These are phyloP conservation scores for Puya raimondii DNA, from an alignment of 176 grass and related monocot species.

Conservation along the genomic window DNA sequence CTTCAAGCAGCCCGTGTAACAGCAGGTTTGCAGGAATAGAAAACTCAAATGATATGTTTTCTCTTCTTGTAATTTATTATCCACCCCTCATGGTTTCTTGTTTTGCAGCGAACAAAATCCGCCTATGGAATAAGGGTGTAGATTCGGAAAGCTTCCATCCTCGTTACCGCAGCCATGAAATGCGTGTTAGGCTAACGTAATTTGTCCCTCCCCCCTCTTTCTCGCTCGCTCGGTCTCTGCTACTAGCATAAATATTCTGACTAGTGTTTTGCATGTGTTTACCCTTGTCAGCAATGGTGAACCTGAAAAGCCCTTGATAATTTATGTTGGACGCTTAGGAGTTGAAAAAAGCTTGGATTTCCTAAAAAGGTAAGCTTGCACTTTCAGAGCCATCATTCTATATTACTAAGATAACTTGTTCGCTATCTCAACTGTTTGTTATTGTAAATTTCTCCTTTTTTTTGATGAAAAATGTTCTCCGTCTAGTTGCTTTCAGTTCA, in stretches of 20 bases:
- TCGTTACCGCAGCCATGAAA: conserved; percentile 57
- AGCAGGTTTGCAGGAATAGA: conserved; percentile 41
- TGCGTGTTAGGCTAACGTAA: conserved; percentile 77
- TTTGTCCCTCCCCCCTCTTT: not conserved
- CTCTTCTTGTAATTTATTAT: conserved; percentile 9
- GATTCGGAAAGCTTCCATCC: conserved; percentile 96
- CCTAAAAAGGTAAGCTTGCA: conserved; percentile 55
- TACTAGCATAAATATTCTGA: conserved; percentile 1
- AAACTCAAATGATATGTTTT: not conserved
- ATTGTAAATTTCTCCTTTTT: not conserved
- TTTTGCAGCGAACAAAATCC: conserved; percentile 81
- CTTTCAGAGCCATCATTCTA: not conserved
- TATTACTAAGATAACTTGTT: not conserved
- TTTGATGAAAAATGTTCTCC: not conserved
- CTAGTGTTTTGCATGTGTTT: conserved; percentile 10
- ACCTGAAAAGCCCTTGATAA: conserved; percentile 79
- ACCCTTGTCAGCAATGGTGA: conserved; percentile 47
- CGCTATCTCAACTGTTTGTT: not conserved
- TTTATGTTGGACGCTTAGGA: conserved; percentile 86
- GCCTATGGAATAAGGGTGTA: conserved; percentile 91
- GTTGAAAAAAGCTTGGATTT: conserved; percentile 98
- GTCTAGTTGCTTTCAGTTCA: too few relatives aligned
- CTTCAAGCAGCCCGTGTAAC: conserved; percentile 75
- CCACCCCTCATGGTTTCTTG: conserved; percentile 18
- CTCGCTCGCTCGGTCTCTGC: not conserved